phyloP scores from a whole-genome alignment of 352 stramenopile species.

The Globisporangium splendens region DNA sequence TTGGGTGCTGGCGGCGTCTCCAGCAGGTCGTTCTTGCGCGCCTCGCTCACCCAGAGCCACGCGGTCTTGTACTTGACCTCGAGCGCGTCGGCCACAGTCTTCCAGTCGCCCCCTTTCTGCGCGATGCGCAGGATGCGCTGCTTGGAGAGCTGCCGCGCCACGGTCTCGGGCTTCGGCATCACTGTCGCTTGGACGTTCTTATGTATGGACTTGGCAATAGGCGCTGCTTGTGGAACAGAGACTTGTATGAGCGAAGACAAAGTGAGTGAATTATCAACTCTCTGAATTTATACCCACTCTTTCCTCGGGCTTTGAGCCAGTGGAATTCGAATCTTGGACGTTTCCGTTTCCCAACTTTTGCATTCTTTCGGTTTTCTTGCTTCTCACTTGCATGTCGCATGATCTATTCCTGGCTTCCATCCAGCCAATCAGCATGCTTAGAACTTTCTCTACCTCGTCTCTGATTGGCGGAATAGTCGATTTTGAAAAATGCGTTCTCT shows the following conservation, averaged over 20 bases:
- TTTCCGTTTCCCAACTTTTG: not conserved
- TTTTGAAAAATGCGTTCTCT: not conserved
- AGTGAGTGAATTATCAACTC: not conserved
- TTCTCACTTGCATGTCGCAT: not conserved
- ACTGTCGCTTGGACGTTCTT: too few species aligned
- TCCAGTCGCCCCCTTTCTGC: slow-evolving; percentile 20
- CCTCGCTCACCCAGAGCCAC: slow-evolving; percentile 20
- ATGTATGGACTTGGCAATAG: not conserved
- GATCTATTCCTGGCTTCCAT: not conserved
- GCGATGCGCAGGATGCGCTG: slow-evolving; percentile 18
- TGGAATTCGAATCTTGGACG: not conserved
- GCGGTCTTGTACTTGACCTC: slow-evolving; percentile 22
- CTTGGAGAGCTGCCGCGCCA: slow-evolving; percentile 16
- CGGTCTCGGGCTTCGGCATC: slow-evolving; percentile 18
- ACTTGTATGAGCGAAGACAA: not conserved
- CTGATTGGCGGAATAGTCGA: slow-evolving; percentile 11
- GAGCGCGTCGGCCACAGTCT: slow-evolving; percentile 14
- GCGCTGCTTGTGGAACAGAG: not conserved
- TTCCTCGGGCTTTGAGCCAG: not conserved
- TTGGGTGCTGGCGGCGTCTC: slow-evolving; percentile 10
- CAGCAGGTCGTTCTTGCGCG: slow-evolving; percentile 16
- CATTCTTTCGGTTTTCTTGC: too few species aligned
- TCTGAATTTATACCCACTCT: not conserved
- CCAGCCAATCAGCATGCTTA: not conserved
- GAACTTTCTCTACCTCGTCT: not conserved